These are phyloP conservation scores for Trypanosoma boissoni DNA, from an alignment of 208 protist species.

Conservation along the genomic window DNA sequence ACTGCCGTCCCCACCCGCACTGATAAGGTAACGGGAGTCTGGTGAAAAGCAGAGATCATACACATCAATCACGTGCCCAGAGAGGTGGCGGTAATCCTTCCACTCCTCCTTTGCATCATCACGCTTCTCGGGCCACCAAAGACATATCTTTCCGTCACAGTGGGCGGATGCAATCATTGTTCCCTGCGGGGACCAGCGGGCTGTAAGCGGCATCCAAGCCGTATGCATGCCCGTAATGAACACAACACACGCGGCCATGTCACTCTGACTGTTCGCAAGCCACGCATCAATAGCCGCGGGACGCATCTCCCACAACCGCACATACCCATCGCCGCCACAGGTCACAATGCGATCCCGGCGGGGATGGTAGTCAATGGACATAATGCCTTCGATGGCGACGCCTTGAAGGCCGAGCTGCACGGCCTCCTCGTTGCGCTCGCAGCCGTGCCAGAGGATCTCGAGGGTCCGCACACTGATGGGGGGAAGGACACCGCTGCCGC, in stretches of 20 bases:
- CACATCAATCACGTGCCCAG: constrained; percentile 82
- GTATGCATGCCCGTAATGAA: constrained; percentile 60
- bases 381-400: constrained; percentile 72
- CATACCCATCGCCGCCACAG: constrained; percentile 73
- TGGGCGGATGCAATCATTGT: constrained; percentile 78
- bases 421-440: constrained; percentile 73
- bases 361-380: constrained; percentile 68
- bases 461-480: constrained; percentile 74
- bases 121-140: constrained; percentile 73
- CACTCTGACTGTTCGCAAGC: constrained; percentile 43
- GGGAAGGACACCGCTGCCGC: neutral
- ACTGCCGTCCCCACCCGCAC: constrained; percentile 69
- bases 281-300: constrained; percentile 44
- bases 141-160: constrained; percentile 79
- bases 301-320: constrained; percentile 68
- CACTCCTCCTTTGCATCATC: constrained; percentile 46
- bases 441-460: constrained; percentile 84
- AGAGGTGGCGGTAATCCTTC: constrained; percentile 85
- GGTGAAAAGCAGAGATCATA: constrained; percentile 86
- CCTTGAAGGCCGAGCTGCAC: constrained; percentile 68
- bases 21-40: constrained; percentile 77
- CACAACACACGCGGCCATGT: constrained; percentile 71
- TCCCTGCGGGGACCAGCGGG: constrained; percentile 81
- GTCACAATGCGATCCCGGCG: constrained; percentile 60
- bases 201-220: constrained; percentile 77